Percentiles rank a stretch among this genome's conserved stretches.
Conservation (phyloP, 306 rosid species). For the Canavalia gladiata region DNA sequence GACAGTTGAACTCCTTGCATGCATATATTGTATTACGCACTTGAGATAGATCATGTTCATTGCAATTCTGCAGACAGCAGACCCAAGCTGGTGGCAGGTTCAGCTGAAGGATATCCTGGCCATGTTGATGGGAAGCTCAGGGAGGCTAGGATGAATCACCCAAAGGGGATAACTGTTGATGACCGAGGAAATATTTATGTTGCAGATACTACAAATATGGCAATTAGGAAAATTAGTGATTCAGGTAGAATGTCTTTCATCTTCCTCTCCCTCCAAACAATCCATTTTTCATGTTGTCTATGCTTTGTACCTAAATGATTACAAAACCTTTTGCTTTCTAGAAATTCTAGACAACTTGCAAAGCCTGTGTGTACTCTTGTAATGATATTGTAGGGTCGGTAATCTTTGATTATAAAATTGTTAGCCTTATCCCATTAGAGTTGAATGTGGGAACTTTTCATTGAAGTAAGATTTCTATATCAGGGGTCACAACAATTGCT, state of each 20-base stretch:
- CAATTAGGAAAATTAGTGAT: conserved; percentile 92
- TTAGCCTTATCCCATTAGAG: background rate
- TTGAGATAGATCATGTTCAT: conserved; percentile 34
- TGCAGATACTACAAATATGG: conserved; percentile 90
- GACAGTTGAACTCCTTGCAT: background rate
- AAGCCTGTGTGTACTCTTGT: background rate
- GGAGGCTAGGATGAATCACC: conserved; percentile 91
- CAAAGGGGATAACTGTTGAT: conserved; percentile 89
- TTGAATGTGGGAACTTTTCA: conserved; percentile 23
- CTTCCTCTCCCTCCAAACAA: background rate
- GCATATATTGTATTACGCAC: conserved; percentile 31
- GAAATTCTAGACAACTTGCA: conserved; percentile 14
- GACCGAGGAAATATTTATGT: conserved; percentile 91
- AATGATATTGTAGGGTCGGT: background rate
- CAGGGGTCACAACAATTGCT: conserved; percentile 94
- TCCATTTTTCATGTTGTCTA: background rate
- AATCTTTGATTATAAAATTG: conserved; percentile 24
- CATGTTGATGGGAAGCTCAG: conserved; percentile 88
- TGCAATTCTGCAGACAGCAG: conserved; percentile 77
- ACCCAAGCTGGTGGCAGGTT: conserved; percentile 85
- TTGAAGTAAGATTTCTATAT: conserved; percentile 45
- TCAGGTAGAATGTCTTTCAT: conserved; percentile 59
- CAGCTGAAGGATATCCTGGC: conserved; percentile 86
- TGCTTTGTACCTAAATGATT: conserved; percentile 1
- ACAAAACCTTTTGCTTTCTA: background rate